phyloP scores from a whole-genome alignment of 495 filamentous ascomycete genomes.

The Lepraria neglecta region DNA sequence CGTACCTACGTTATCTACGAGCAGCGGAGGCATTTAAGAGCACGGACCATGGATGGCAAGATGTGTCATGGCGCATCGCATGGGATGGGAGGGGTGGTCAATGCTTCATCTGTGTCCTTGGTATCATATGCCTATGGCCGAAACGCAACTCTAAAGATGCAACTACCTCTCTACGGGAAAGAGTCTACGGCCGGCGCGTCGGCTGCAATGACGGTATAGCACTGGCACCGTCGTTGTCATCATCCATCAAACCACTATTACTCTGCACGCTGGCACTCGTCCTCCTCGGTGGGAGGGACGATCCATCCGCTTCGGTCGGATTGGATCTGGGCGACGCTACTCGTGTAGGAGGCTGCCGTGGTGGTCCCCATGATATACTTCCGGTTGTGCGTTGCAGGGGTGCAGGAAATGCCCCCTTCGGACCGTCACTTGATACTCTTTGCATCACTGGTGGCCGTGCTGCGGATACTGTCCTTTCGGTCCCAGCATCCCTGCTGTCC shows the following conservation, averaged over 20 bases:
- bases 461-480: conserved; percentile 1
- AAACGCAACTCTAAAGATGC: too few species aligned
- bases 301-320: conserved; percentile 5
- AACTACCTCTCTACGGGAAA: too few species aligned
- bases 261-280: background rate
- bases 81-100: background rate
- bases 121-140: too few species aligned
- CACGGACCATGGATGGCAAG: background rate
- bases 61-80: background rate
- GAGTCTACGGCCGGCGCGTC: conserved; percentile 9
- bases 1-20: too few species aligned
- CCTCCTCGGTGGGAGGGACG: conserved; percentile 12
- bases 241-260: conserved; percentile 22
- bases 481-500: background rate
- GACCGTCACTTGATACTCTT: background rate
- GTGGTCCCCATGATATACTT: background rate
- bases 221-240: conserved; percentile 23
- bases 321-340: too few species aligned
- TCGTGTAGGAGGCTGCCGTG: background rate
- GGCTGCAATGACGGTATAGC: conserved; percentile 25
- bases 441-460: background rate
- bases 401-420: background rate
- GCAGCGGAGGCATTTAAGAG: too few species aligned
- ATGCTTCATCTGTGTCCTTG: too few species aligned
- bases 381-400: conserved; percentile 1